Percentiles rank a stretch among this genome's conserved stretches.
Conservation (phyloP, 768 basidiomycete species). For the Agaricus blazei region DNA sequence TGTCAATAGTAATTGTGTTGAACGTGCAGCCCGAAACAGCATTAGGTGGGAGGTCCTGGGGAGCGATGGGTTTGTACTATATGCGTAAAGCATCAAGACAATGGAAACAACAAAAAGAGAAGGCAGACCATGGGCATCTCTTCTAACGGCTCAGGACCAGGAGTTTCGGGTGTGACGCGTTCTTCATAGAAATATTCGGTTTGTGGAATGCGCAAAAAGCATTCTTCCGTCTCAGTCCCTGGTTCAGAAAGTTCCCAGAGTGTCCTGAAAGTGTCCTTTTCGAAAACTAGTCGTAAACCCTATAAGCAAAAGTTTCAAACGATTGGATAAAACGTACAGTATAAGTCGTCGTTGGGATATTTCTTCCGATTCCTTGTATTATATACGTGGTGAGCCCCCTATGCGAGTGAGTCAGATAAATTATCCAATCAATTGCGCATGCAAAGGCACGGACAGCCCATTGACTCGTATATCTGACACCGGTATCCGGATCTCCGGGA, state of each 20-base stretch:
- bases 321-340: not conserved
- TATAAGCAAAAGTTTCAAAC: too few species aligned
- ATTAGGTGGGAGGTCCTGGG: conserved; percentile 27
- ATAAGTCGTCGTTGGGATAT: conserved; percentile 1
- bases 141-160: conserved; percentile 37
- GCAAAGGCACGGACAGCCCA: conserved; percentile 63
- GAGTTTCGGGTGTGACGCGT: conserved; percentile 14
- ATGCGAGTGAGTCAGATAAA: not conserved
- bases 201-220: conserved; percentile 60
- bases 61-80: conserved; percentile 32
- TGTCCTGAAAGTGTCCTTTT: conserved; percentile 64
- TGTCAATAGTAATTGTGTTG: conserved; percentile 66
- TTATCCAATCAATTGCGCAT: not conserved
- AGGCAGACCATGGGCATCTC: conserved; percentile 49
- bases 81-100: not conserved
- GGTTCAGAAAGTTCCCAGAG: conserved; percentile 73
- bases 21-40: conserved; percentile 49
- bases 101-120: not conserved
- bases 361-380: conserved; percentile 23
- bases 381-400: conserved; percentile 82
- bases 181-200: conserved; percentile 51
- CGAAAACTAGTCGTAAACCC: conserved; percentile 40
- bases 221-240: conserved; percentile 47
- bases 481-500: conserved; percentile 63
- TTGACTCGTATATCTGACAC: conserved; percentile 66